phyloP scores from a whole-genome alignment of 805 yeast genomes.

The Lipomyces kockii region DNA sequence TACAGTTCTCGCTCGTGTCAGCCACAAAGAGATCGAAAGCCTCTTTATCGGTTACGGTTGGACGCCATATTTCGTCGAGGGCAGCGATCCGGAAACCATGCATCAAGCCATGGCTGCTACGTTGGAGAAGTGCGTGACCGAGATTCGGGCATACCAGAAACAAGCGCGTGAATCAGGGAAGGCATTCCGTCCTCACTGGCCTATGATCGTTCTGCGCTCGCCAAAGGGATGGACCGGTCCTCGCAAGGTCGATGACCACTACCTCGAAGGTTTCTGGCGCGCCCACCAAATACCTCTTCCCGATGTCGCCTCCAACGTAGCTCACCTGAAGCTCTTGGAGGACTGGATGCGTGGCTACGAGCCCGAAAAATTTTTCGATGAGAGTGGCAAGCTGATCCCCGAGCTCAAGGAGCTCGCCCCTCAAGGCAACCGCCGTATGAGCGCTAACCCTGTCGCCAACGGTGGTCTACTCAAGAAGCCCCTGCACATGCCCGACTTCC shows the following conservation, averaged over 20 bases:
- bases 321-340: constrained; percentile 9
- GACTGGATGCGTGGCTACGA: constrained; percentile 12
- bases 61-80: constrained; percentile 14
- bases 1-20: constrained; percentile 8
- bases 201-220: constrained; percentile 13
- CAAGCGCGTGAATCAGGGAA: constrained; percentile 10
- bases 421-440: constrained; percentile 7
- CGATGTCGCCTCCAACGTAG: constrained; percentile 8
- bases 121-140: constrained; percentile 10
- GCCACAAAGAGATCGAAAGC: constrained; percentile 9
- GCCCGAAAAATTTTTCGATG: constrained; percentile 9
- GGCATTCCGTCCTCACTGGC: constrained; percentile 13
- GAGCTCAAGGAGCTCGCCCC: constrained; percentile 13
- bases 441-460: constrained; percentile 15
- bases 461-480: constrained; percentile 10
- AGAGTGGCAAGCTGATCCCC: constrained; percentile 15
- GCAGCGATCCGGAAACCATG: constrained; percentile 13
- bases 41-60: constrained; percentile 13
- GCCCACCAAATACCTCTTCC: constrained; percentile 13
- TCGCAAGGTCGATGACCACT: constrained; percentile 13
- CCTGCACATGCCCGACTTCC: constrained; percentile 12
- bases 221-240: constrained; percentile 18
- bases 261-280: constrained; percentile 13
- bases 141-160: constrained; percentile 11
- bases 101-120: constrained; percentile 15